phyloP scores from a whole-genome alignment of 306 rosid species.

The Gynostemma pentaphyllum region DNA sequence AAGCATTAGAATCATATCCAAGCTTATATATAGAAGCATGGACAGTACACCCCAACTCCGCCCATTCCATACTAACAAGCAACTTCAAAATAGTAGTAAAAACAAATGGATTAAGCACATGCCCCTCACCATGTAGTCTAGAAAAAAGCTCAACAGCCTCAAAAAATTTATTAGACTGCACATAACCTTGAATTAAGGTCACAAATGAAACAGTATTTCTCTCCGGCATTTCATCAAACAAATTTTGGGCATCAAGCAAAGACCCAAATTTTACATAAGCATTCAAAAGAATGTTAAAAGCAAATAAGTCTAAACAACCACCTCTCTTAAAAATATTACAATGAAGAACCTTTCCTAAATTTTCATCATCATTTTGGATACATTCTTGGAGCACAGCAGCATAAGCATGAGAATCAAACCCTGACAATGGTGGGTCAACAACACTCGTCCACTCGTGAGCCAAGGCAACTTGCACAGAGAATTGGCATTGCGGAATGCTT shows the following conservation, averaged over 20 bases:
- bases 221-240: constrained; percentile 34
- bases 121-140: constrained; percentile 35
- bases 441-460: constrained; percentile 4
- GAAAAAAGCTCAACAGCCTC: constrained; percentile 25
- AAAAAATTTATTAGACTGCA: constrained; percentile 9
- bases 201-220: constrained; percentile 37
- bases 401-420: constrained; percentile 26
- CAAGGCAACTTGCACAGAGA: constrained; percentile 5
- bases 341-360: constrained; percentile 22
- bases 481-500: constrained; percentile 1
- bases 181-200: constrained; percentile 30
- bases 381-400: constrained; percentile 23
- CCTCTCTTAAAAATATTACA: constrained; percentile 30
- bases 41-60: constrained; percentile 22
- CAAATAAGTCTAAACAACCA: constrained; percentile 31
- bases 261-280: constrained; percentile 20
- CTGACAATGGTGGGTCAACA: constrained; percentile 5
- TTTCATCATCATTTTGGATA: constrained; percentile 16
- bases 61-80: constrained; percentile 32
- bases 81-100: constrained; percentile 29
- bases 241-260: constrained; percentile 12
- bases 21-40: constrained; percentile 34
- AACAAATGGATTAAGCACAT: constrained; percentile 34
- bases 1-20: constrained; percentile 24
- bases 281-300: constrained; percentile 29